Percentiles rank a stretch among this genome's conserved stretches.
Conservation (phyloP, 768 basidiomycete species). For the Tylopilus subfusipes region DNA sequence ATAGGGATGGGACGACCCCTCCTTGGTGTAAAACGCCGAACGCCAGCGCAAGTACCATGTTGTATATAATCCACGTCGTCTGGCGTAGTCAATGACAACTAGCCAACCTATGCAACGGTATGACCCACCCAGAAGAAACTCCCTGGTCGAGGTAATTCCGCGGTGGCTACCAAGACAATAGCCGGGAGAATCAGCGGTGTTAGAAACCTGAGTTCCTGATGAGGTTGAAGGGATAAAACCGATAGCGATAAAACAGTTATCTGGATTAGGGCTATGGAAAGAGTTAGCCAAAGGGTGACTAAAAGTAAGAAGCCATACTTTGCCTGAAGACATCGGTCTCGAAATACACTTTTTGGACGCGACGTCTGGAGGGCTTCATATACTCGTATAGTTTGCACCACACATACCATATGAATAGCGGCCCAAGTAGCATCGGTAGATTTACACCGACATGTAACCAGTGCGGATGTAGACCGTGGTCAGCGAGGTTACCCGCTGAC, state of each 20-base stretch:
- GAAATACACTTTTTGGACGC: constrained; percentile 5
- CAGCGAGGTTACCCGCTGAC: constrained; percentile 34
- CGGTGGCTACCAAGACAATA: constrained; percentile 28
- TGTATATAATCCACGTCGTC: constrained; percentile 30
- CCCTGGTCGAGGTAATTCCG: constrained; percentile 25
- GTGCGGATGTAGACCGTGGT: constrained; percentile 39
- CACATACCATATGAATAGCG: constrained; percentile 27
- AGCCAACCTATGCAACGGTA: background rate
- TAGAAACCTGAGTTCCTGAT: constrained; percentile 41
- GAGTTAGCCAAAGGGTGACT: background rate
- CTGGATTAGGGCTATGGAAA: constrained; percentile 27
- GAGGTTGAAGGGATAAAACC: constrained; percentile 34
- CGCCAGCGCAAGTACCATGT: constrained; percentile 27
- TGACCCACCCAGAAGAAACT: constrained; percentile 33
- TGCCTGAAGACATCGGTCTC: constrained; percentile 13
- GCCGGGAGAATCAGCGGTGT: constrained; percentile 34
- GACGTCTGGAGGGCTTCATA: background rate
- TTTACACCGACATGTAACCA: constrained; percentile 41
- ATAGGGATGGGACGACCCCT: constrained; percentile 39
- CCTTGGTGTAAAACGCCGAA: constrained; percentile 41
- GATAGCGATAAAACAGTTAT: constrained; percentile 29
- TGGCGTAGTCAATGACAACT: constrained; percentile 5
- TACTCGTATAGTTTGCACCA: constrained; percentile 9
- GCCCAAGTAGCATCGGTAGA: constrained; percentile 38
- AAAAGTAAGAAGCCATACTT: constrained; percentile 8